phyloP scores from a whole-genome alignment of 2,329 filamentous ascomycete species.

The Diaporthe batatas region DNA sequence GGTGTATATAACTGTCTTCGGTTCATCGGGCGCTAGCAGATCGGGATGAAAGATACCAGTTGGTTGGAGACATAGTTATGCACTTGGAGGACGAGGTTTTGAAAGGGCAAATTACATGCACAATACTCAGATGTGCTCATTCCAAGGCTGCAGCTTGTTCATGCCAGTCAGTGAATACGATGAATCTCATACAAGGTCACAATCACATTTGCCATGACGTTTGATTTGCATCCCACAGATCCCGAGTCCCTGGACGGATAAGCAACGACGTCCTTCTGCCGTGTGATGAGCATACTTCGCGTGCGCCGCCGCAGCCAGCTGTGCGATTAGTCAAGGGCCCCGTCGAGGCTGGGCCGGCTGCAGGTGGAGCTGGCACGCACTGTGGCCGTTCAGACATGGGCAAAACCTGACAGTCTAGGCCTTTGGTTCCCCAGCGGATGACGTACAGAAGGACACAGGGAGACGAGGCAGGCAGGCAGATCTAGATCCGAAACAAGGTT shows the following conservation, averaged over 20 bases:
- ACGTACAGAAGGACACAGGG: slow-evolving; percentile 15
- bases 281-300: neutral
- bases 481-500: slow-evolving; percentile 30
- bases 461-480: neutral
- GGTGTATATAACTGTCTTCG: slow-evolving; percentile 37
- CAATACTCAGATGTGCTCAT: slow-evolving; percentile 32
- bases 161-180: slow-evolving; percentile 38
- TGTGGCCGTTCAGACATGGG: neutral
- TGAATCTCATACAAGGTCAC: slow-evolving; percentile 16
- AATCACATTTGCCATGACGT: neutral
- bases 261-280: no score
- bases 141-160: slow-evolving; percentile 26
- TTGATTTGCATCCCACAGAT: neutral
- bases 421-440: slow-evolving; percentile 4
- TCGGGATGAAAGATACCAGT: slow-evolving; percentile 37
- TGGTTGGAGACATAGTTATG: slow-evolving; percentile 13
- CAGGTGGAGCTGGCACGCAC: neutral
- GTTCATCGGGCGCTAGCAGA: slow-evolving; percentile 37
- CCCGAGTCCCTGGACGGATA: neutral
- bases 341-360: neutral
- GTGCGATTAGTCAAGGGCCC: neutral
- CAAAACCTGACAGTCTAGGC: slow-evolving; percentile 1
- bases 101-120: slow-evolving; percentile 30
- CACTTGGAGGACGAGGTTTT: slow-evolving; percentile 13
- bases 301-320: neutral